phyloP scores from a whole-genome alignment of 495 filamentous ascomycete species.

The Aspergillus ostianus region DNA sequence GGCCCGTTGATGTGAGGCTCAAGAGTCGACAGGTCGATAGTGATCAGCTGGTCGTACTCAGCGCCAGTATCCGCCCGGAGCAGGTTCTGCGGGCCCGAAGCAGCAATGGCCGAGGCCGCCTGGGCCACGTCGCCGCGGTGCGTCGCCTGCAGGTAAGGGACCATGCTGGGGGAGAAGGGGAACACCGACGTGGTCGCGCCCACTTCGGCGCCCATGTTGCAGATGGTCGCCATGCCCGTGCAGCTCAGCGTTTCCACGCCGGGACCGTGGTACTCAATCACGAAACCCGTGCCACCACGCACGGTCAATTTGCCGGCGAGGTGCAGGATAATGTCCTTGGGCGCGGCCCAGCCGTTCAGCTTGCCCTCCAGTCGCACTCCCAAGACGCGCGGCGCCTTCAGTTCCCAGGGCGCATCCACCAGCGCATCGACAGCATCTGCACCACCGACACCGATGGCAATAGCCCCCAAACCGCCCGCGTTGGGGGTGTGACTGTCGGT shows the following conservation, averaged over 20 bases:
- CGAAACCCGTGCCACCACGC: constrained; percentile 88
- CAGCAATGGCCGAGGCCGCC: constrained; percentile 49
- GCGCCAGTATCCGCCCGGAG: constrained; percentile 76
- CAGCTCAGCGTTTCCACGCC: constrained; percentile 86
- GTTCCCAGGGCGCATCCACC: constrained; percentile 94
- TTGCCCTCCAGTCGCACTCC: constrained; percentile 83
- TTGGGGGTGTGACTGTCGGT: constrained; percentile 98
- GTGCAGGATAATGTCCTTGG: constrained; percentile 91
- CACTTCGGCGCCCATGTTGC: constrained; percentile 93
- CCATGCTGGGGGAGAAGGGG: constrained; percentile 70
- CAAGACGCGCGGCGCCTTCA: constrained; percentile 87
- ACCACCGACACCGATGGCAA: constrained; percentile 96
- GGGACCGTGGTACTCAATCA: constrained; percentile 90
- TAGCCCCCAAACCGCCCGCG: constrained; percentile 86
- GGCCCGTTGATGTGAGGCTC: constrained; percentile 98
- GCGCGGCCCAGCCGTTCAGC: constrained; percentile 85
- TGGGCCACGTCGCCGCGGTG: constrained; percentile 70
- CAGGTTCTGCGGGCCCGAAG: constrained; percentile 21
- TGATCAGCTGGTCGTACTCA: constrained; percentile 85
- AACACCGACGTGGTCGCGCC: constrained; percentile 96
- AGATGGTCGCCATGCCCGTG: constrained; percentile 90
- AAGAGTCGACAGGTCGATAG: constrained; percentile 84
- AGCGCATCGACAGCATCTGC: constrained; percentile 97
- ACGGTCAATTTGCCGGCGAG: constrained; percentile 91
- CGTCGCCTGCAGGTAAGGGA: constrained; percentile 79